Percentiles rank a stretch among this genome's conserved stretches.
These are phyloP conservation scores for Xylariaceae sp. DNA, from an alignment of 2,329 filamentous ascomycete species.

Conservation along the genomic window DNA sequence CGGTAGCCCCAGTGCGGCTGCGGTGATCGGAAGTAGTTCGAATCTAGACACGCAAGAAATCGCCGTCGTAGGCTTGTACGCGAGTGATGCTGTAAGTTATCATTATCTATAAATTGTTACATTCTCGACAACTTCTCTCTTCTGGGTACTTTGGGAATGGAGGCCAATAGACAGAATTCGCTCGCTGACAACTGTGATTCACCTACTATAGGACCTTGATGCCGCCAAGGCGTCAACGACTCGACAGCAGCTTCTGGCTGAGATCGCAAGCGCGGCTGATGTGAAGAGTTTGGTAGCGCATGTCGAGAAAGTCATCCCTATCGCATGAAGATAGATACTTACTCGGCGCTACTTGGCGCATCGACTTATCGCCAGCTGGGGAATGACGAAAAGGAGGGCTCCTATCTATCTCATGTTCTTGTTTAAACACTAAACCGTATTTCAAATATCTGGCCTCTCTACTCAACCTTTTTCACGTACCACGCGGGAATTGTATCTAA, in stretches of 20 bases:
- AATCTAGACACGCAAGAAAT: slow-evolving; percentile 18
- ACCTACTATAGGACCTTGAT: slow-evolving; percentile 18
- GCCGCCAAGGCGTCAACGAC: not conserved
- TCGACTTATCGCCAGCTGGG: too few species aligned
- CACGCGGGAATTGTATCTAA: too few species aligned
- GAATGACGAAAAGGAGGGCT: too few species aligned
- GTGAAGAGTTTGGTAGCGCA: slow-evolving; percentile 17
- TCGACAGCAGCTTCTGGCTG: slow-evolving; percentile 14
- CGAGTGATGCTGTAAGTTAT: slow-evolving; percentile 24
- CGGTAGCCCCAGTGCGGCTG: not conserved
- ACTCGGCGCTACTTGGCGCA: too few species aligned
- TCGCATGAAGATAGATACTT: not conserved
- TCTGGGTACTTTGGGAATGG: not conserved
- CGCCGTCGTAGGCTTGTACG: slow-evolving; percentile 11
- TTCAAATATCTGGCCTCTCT: not conserved
- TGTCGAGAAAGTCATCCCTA: slow-evolving; percentile 3
- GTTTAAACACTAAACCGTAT: not conserved
- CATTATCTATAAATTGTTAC: too few species aligned
- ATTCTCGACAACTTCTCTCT: not conserved
- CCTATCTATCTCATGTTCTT: too few species aligned
- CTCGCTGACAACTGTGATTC: not conserved
- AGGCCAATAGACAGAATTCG: not conserved
- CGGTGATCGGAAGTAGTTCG: slow-evolving; percentile 1
- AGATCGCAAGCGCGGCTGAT: not conserved
- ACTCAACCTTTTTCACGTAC: not conserved